Percentiles rank a stretch among this genome's conserved stretches.
Conservation (phyloP, 2,329 filamentous ascomycete species). For the Microdochium nivale region DNA sequence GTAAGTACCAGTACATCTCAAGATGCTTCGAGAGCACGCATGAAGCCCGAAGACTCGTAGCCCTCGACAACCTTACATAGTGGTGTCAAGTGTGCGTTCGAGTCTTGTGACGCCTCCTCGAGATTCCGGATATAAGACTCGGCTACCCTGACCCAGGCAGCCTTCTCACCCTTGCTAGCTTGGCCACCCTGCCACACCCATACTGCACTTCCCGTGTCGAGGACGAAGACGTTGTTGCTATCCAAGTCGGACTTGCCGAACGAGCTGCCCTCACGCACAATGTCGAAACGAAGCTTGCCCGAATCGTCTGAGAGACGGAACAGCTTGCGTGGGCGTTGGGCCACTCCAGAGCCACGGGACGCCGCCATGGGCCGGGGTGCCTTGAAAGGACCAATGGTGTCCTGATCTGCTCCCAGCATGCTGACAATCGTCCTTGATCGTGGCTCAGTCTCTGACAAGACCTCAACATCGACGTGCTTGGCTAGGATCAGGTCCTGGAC, state of each 20-base stretch:
- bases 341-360: conserved; percentile 13
- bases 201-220: conserved; percentile 46
- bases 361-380: conserved; percentile 10
- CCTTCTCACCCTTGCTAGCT: conserved; percentile 50
- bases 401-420: conserved; percentile 40
- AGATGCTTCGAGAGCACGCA: conserved; percentile 30
- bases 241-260: conserved; percentile 42
- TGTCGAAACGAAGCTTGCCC: conserved; percentile 46
- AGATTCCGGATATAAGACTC: conserved; percentile 43
- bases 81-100: conserved; percentile 33
- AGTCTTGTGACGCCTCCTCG: conserved; percentile 19
- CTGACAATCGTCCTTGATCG: conserved; percentile 45
- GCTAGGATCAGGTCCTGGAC: conserved; percentile 56
- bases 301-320: conserved; percentile 56
- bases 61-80: conserved; percentile 51
- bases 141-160: conserved; percentile 51
- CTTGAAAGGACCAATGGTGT: conserved; percentile 19
- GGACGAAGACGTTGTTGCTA: conserved; percentile 52
- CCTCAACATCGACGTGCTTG: conserved; percentile 57
- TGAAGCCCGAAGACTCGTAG: conserved; percentile 43
- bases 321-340: conserved; percentile 31
- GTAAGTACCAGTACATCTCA: background rate
- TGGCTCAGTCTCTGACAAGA: conserved; percentile 52
- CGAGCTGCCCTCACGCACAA: conserved; percentile 44
- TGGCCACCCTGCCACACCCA: conserved; percentile 60